Percentiles rank a stretch among this genome's conserved stretches.
phyloP scores from a whole-genome alignment of 2,329 filamentous ascomycete species.

The Diaporthe vexans region DNA sequence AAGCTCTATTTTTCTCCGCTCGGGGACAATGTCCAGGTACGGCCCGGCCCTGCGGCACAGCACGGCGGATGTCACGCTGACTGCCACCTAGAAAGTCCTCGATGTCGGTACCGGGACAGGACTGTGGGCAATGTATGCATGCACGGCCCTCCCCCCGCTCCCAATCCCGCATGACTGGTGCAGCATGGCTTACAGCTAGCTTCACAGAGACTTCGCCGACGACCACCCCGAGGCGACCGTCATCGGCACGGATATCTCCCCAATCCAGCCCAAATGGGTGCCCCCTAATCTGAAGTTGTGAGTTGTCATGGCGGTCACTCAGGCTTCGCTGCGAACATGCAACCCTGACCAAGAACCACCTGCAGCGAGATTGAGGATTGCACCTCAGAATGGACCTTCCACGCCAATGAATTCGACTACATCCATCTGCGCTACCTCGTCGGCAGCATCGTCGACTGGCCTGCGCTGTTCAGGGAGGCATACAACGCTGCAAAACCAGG shows the following conservation, averaged over 20 bases:
- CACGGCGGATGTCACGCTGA: background rate
- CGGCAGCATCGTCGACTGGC: conserved; percentile 67
- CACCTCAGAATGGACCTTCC: conserved; percentile 63
- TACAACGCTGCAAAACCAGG: conserved; percentile 67
- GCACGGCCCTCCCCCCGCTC: background rate
- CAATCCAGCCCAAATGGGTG: conserved; percentile 68
- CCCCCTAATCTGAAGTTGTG: conserved; percentile 66
- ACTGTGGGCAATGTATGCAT: conserved; percentile 58
- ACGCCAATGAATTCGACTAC: conserved; percentile 65
- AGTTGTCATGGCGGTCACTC: background rate
- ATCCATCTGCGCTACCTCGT: conserved; percentile 69
- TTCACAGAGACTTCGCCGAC: conserved; percentile 61
- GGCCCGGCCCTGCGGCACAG: background rate
- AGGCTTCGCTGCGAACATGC: background rate
- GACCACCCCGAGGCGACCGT: conserved; percentile 59
- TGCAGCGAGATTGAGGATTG: conserved; percentile 71
- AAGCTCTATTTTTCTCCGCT: conserved; percentile 48
- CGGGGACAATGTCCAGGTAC: conserved; percentile 42
- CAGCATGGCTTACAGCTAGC: background rate
- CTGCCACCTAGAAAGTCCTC: conserved; percentile 52
- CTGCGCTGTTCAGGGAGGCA: conserved; percentile 62
- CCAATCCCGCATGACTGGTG: background rate
- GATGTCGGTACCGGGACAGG: conserved; percentile 70
- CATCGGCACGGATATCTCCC: conserved; percentile 69
- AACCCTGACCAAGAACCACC: background rate